phyloP scores from a whole-genome alignment of 495 filamentous ascomycete genomes.

The Hyaloscypha bicolor region DNA sequence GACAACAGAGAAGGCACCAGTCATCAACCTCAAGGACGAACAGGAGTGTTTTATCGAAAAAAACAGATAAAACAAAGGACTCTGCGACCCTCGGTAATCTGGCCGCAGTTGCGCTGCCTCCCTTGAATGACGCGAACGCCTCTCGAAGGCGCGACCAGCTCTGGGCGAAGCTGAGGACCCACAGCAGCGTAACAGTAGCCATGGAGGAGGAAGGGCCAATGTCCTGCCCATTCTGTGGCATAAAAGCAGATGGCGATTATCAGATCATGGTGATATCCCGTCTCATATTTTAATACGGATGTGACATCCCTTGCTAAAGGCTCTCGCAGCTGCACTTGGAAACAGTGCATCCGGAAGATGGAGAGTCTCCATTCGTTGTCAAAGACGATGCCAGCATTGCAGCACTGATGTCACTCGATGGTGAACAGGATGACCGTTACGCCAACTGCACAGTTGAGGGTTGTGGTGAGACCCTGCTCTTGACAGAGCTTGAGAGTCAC shows the following conservation, averaged over 20 bases:
- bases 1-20: neutral
- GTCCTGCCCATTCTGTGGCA: conserved; percentile 33
- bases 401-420: conserved; percentile 12
- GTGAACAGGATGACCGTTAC: conserved; percentile 49
- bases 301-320: neutral
- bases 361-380: conserved; percentile 32
- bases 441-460: conserved; percentile 67
- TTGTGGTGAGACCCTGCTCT: conserved; percentile 70
- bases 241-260: conserved; percentile 26
- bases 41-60: neutral
- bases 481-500: conserved; percentile 67
- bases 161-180: neutral
- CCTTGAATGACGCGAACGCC: neutral
- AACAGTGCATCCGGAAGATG: conserved; percentile 28
- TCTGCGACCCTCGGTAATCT: neutral
- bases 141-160: neutral
- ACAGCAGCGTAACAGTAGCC: neutral
- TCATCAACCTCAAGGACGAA: neutral
- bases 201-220: conserved; percentile 19
- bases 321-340: conserved; percentile 28
- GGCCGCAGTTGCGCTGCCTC: neutral
- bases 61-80: neutral
- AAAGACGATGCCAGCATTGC: conserved; percentile 27
- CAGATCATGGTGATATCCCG: conserved; percentile 30
- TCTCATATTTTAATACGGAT: neutral